phyloP scores from a whole-genome alignment of 495 filamentous ascomycete genomes.

The Penicillium mononematosum region DNA sequence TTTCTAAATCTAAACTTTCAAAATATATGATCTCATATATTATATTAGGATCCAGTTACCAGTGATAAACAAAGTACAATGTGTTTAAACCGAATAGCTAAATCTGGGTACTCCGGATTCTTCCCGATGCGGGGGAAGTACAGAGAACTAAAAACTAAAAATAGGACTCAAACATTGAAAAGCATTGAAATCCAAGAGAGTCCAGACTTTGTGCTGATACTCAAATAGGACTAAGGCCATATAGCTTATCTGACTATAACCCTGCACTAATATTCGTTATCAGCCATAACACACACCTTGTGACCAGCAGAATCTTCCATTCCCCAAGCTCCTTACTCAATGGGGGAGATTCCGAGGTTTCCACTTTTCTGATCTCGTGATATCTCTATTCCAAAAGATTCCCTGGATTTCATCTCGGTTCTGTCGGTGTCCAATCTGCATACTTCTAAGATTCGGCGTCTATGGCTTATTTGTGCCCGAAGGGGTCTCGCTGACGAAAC shows the following conservation, averaged over 20 bases:
- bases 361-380: constrained; percentile 16
- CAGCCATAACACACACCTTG: background rate
- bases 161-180: background rate
- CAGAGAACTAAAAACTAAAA: background rate
- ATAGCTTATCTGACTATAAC: constrained; percentile 5
- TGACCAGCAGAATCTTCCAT: constrained; percentile 14
- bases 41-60: background rate
- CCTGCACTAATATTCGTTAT: background rate
- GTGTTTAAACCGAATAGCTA: no score
- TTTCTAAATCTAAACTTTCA: background rate
- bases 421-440: background rate
- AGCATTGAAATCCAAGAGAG: background rate
- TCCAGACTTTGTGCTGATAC: background rate
- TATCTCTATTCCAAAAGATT: constrained; percentile 19
- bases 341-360: constrained; percentile 21
- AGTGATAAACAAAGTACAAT: background rate
- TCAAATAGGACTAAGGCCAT: background rate
- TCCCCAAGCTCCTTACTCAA: constrained; percentile 16
- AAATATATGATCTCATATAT: background rate
- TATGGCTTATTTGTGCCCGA: background rate
- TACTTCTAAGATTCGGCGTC: no score
- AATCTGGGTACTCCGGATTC: background rate
- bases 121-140: background rate
- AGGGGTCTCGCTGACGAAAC: background rate
- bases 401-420: background rate